Base-by-base conservation (phyloP, 352 stramenopile genomes). In the Pythium sp. region DNA sequence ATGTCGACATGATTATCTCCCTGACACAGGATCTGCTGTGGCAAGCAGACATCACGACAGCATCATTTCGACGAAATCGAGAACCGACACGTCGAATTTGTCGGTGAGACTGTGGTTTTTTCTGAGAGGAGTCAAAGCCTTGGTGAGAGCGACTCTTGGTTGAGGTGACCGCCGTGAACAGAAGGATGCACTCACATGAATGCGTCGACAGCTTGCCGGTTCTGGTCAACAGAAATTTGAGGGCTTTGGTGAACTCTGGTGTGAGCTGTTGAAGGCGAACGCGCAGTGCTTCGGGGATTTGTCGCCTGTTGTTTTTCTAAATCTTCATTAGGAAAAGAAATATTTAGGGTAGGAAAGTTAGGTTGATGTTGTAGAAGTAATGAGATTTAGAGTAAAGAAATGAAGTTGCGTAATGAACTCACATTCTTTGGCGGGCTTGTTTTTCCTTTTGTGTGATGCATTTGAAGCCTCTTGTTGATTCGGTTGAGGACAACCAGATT, bases 51-150 rank as follows among this genome's bases (percentile, higher is more conserved):
- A 18, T 85, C 65, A 90, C 43, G 74, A 71, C 26, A 89, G 75
- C 72, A 87, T 86, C 78, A 87, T 84, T 43, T 86, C 71, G 51
- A 90, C 75, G 72, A 90, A 89, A 62, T 90, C 78, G 56, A 87
- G 72, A 36, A 89, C 72, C n/a, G 73, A 65, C 14, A 80, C 24
- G 55, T 86, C 76, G 24, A 90, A 65, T 30, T 76, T 78, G 59
- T 82, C 69, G 14, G 87, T 78, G 64, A 88, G 62, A 36, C 78
- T 62, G 53, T 87, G 76, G 46, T 79, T 80, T 18, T 82, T 54
- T 15, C 79, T 89, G 55, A 57, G 69, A 55, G 22, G 18, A 58
- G 24, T 41, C 36, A 4, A 49, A 30, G 32, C n/a, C 11, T 46
- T 32, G n/a, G 32, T 26, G 20, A 66, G 26, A 18, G 51, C 14